Percentiles rank a stretch among this genome's conserved stretches.
Conservation (phyloP, 2,329 filamentous ascomycete species). For the Fusarium aywerte region DNA sequence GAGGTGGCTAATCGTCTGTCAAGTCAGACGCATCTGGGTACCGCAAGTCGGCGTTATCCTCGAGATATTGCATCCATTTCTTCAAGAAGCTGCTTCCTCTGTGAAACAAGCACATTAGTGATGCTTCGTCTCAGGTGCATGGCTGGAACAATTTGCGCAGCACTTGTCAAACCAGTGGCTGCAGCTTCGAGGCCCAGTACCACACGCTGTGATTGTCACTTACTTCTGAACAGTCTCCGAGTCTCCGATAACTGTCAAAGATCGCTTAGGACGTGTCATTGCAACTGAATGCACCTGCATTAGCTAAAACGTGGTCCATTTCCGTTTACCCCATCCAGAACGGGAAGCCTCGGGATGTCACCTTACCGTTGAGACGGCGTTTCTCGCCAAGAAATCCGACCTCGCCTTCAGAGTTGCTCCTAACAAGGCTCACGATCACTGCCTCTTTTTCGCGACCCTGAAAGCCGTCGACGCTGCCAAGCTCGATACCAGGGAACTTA, state of each 20-base stretch:
- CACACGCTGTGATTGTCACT: constrained; percentile 54
- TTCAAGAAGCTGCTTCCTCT: constrained; percentile 89
- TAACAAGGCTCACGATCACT: constrained; percentile 90
- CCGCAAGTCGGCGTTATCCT: constrained; percentile 88
- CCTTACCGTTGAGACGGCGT: constrained; percentile 87
- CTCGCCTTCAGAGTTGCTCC: constrained; percentile 86
- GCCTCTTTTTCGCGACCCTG: constrained; percentile 98
- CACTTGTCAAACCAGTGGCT: constrained; percentile 25
- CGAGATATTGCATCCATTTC: constrained; percentile 89
- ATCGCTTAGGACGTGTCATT: constrained; percentile 94
- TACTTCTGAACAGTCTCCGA: constrained; percentile 91
- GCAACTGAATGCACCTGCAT: constrained; percentile 76
- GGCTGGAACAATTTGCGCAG: constrained; percentile 36
- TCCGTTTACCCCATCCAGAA: constrained; percentile 3
- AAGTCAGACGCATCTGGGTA: constrained; percentile 76
- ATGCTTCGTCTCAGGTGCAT: constrained; percentile 38
- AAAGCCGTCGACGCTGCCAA: constrained; percentile 98
- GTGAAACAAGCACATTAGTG: constrained; percentile 35
- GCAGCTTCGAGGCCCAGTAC: constrained; percentile 18
- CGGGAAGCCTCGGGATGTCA: constrained; percentile 12
- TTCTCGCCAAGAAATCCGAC: constrained; percentile 95
- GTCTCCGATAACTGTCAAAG: constrained; percentile 91
- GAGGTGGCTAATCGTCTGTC: constrained; percentile 28
- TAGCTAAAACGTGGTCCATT: constrained; percentile 27
- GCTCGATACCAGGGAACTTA: constrained; percentile 82